These are phyloP conservation scores for Trichoderma sp. DNA, from an alignment of 2,329 filamentous ascomycete genomes.

Conservation along the genomic window DNA sequence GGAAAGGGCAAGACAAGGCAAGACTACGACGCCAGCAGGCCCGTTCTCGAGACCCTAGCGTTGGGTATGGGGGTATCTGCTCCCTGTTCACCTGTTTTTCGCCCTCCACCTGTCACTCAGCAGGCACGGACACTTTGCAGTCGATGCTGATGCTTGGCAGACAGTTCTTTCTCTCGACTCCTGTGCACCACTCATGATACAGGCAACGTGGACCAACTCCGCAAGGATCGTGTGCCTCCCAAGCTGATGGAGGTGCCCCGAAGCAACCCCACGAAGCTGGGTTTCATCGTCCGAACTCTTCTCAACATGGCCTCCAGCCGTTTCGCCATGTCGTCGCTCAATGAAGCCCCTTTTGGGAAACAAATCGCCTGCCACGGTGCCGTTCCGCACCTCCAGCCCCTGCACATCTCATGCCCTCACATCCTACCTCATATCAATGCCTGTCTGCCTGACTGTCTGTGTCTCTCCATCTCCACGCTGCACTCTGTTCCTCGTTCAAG, in stretches of 20 bases:
- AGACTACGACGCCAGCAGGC: background rate
- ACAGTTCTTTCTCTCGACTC: too few species aligned
- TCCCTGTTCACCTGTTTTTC: background rate
- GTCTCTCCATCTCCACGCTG: too few species aligned
- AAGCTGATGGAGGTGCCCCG: background rate
- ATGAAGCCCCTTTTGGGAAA: background rate
- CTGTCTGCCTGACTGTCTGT: background rate
- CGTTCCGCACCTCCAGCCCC: background rate
- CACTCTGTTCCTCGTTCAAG: too few species aligned
- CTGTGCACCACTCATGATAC: too few species aligned
- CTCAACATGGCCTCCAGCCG: background rate
- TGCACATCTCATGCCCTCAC: background rate
- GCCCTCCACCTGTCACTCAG: background rate
- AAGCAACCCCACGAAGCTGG: background rate
- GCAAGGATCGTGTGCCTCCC: slow-evolving; percentile 2
- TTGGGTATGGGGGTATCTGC: background rate
- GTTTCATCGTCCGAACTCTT: background rate
- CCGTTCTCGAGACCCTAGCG: slow-evolving; percentile 5
- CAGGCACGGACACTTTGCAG: too few species aligned
- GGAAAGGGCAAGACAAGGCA: slow-evolving; percentile 2
- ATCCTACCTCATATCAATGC: background rate
- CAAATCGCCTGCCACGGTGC: background rate
- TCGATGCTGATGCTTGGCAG: background rate
- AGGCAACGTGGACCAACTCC: too few species aligned
- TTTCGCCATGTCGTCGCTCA: slow-evolving; percentile 6